Evolutionary conservation across 306 rosid species (phyloP).

Genomic region (Argentina anserina): DNA sequence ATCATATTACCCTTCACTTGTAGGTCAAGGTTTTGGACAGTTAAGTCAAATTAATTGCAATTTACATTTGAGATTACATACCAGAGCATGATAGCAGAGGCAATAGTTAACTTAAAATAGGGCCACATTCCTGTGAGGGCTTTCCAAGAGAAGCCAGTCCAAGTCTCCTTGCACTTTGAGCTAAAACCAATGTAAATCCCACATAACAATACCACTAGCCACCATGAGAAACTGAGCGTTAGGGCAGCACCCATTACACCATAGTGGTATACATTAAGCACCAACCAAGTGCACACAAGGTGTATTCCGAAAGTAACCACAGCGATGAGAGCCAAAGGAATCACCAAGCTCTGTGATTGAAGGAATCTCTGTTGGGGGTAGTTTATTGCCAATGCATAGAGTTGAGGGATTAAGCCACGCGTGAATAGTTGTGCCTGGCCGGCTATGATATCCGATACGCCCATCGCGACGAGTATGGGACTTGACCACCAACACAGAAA

Average conservation of each 20-base stretch:
- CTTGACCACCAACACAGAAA: not conserved
- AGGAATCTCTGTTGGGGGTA: conserved; percentile 3
- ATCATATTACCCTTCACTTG: too few species aligned
- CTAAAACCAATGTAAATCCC: conserved; percentile 43
- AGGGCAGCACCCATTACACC: conserved; percentile 33
- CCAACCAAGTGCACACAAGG: conserved; percentile 1
- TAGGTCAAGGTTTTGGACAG: not conserved
- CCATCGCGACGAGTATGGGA: not conserved
- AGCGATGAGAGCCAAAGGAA: conserved; percentile 4
- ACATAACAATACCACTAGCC: conserved; percentile 39
- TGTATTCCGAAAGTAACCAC: not conserved
- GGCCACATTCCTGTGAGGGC: conserved; percentile 60
- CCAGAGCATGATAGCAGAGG: conserved; percentile 55
- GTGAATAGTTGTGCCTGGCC: not conserved
- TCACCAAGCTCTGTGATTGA: not conserved
- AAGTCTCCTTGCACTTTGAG: conserved; percentile 51
- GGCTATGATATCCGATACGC: not conserved
- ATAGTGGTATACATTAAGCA: not conserved
- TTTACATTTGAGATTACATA: not conserved
- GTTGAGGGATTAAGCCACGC: not conserved
- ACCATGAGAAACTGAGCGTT: conserved; percentile 57
- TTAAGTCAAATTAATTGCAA: not conserved
- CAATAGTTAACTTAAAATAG: conserved; percentile 51
- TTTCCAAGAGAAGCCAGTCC: conserved; percentile 47
- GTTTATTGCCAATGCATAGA: conserved; percentile 7